Evolutionary conservation across 352 stramenopile genomes (phyloP), one percentile per base, ranked within the genome.

Genomic region (Phytophthora sansomeana): DNA sequence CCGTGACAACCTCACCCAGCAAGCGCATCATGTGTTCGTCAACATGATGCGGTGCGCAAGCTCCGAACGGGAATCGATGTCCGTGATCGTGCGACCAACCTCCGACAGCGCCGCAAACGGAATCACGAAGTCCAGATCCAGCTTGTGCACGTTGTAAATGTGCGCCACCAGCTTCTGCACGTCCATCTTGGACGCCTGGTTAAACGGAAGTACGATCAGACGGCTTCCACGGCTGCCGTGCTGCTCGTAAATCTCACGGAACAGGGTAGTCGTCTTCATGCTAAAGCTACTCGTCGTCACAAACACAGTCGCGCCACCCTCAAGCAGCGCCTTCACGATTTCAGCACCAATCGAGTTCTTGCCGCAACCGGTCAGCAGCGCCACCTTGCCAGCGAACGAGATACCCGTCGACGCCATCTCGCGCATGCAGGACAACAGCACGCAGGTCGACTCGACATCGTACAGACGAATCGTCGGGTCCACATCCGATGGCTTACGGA

Each of bases 11-110:
- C 29, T 92, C 82, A 49, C 90, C 90, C 26, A 97, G 73, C 44
- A 97, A 76, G 50, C 90, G 86, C 58, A 92, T 64, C 5, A n/a
- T n/a, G 80, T 88, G 75, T 97, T 96, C 24, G 90, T 97, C 42
- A 96, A 69, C 87, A 97, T 96, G 60, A 95, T 91, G 46, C 90
- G 88, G 51, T 96, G 90, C 9, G 89, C 83, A 6, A 95, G 58
- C 64, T 97, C 90, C 0, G 85, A 94, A 10, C 83, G 79, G 16
- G 69, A 78, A 47, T 95, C 87, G 17, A 97, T 90, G 59, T 93
- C 83, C 10, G 72, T 71, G 54, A 97, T 91, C 42, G 82, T 92
- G 29, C 81, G 82, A 19, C 90, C 89, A 36, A 89, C 72, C 54
- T 96, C 89, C 4, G 86, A 92, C 24, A 95, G 74, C 13, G 89